These are phyloP conservation scores for Anisogramma anomala DNA, from an alignment of 2,329 filamentous ascomycete species.

Conservation along the genomic window DNA sequence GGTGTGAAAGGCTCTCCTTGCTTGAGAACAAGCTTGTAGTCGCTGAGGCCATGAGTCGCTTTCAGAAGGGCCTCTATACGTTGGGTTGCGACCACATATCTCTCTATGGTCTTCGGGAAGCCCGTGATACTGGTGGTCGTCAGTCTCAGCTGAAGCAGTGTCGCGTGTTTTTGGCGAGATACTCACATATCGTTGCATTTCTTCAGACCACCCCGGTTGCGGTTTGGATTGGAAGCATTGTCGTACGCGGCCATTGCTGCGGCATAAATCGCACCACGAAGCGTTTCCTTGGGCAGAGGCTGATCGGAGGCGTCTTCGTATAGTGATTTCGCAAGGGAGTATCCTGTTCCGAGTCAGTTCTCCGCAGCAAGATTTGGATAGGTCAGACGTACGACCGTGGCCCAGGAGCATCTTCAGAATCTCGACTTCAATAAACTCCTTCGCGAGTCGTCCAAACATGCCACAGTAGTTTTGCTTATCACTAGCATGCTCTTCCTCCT, in stretches of 20 bases:
- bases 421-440: slow-evolving; percentile 55
- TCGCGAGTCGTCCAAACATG: slow-evolving; percentile 47
- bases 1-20: slow-evolving; percentile 72
- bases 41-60: slow-evolving; percentile 63
- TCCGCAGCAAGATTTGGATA: not conserved
- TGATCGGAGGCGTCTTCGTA: slow-evolving; percentile 41
- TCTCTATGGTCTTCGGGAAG: slow-evolving; percentile 47
- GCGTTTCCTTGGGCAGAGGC: slow-evolving; percentile 35
- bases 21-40: slow-evolving; percentile 66
- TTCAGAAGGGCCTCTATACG: slow-evolving; percentile 53
- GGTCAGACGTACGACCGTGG: slow-evolving; percentile 41
- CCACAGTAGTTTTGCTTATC: slow-evolving; percentile 32
- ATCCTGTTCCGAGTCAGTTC: slow-evolving; percentile 34
- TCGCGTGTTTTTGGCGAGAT: slow-evolving; percentile 8
- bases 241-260: slow-evolving; percentile 63
- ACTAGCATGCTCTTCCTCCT: slow-evolving; percentile 21
- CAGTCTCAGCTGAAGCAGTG: not conserved
- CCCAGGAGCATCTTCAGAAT: slow-evolving; percentile 57
- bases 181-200: slow-evolving; percentile 64
- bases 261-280: slow-evolving; percentile 50
- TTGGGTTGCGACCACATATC: slow-evolving; percentile 37
- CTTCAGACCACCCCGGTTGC: slow-evolving; percentile 63
- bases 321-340: slow-evolving; percentile 49
- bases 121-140: slow-evolving; percentile 41
- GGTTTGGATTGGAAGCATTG: slow-evolving; percentile 71